A percentile compares a stretch with the other conserved stretches of the same genome.
phyloP scores from a whole-genome alignment of 768 basidiomycete genomes.

The Sarcodon aspratus region DNA sequence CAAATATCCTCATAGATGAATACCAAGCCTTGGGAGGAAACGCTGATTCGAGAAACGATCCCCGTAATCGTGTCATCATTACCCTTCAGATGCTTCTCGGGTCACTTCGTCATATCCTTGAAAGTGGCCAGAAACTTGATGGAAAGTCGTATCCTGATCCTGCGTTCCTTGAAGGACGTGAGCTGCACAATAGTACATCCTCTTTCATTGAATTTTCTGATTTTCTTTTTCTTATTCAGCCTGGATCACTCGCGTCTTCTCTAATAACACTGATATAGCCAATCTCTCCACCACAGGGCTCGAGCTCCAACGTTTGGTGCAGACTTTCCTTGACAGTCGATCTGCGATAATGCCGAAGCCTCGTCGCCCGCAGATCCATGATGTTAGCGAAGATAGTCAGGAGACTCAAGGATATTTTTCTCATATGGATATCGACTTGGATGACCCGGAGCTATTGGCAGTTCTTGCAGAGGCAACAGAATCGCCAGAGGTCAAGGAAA shows the following conservation, averaged over 20 bases:
- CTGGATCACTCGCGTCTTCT: conserved; percentile 43
- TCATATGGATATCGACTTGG: conserved; percentile 42
- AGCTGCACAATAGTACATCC: conserved; percentile 12
- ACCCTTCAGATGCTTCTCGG: conserved; percentile 44
- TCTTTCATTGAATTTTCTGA: background rate
- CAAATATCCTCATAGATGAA: conserved; percentile 42
- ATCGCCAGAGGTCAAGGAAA: conserved; percentile 13
- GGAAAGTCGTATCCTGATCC: conserved; percentile 48
- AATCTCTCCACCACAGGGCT: conserved; percentile 29
- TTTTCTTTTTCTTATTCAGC: conserved; percentile 23
- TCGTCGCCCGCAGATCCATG: conserved; percentile 19
- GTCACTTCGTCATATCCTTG: conserved; percentile 41
- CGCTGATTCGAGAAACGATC: conserved; percentile 6
- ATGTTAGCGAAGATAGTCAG: conserved; percentile 30
- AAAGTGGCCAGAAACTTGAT: conserved; percentile 20
- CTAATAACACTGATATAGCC: conserved; percentile 31
- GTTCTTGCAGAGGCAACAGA: conserved; percentile 31
- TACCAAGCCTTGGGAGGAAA: conserved; percentile 19
- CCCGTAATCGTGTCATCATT: conserved; percentile 19
- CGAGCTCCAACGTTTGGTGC: conserved; percentile 47
- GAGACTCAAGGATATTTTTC: conserved; percentile 78
- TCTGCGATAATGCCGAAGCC: conserved; percentile 30
- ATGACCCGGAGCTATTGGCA: conserved; percentile 48
- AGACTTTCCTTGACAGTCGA: conserved; percentile 51
- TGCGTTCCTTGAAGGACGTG: conserved; percentile 41